Percentiles rank a stretch among this genome's conserved stretches.
phyloP scores from a whole-genome alignment of 306 rosid species.

The Gastrolobium villosum region DNA sequence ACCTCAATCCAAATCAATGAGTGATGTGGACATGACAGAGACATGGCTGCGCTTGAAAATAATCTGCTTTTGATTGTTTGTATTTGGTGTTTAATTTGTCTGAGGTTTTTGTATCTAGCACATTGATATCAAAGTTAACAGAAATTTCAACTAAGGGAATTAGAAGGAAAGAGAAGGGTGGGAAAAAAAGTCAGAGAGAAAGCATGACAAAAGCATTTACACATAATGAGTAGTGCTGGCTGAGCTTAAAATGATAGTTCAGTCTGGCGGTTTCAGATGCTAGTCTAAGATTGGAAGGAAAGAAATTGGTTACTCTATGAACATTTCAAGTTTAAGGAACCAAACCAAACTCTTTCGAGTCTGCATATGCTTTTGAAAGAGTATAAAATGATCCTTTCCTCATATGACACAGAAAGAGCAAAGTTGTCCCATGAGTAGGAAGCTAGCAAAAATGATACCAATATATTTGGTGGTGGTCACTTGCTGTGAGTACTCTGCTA shows the following conservation, averaged over 20 bases:
- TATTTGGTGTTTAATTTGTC: neutral
- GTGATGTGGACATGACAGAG: conserved; percentile 49
- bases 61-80: neutral
- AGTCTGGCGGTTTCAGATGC: conserved; percentile 48
- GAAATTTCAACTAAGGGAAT: neutral
- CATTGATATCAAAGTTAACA: conserved; percentile 4
- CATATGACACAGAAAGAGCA: conserved; percentile 38
- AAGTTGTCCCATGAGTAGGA: conserved; percentile 53
- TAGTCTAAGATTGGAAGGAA: conserved; percentile 53
- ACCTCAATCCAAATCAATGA: conserved; percentile 54
- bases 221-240: conserved; percentile 38
- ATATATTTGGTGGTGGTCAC: conserved; percentile 52
- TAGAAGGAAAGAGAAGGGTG: neutral
- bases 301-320: conserved; percentile 31
- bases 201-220: neutral
- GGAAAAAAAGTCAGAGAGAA: neutral
- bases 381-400: conserved; percentile 55
- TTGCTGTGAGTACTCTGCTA: conserved; percentile 20
- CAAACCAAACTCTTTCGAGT: conserved; percentile 41
- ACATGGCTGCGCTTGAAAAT: conserved; percentile 48
- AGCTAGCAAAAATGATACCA: conserved; percentile 63
- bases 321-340: conserved; percentile 57
- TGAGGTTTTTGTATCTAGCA: neutral
- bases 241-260: conserved; percentile 51
- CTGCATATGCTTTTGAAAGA: conserved; percentile 44